Conservation (phyloP, 768 basidiomycete genomes). For the Boletales sp. region DNA sequence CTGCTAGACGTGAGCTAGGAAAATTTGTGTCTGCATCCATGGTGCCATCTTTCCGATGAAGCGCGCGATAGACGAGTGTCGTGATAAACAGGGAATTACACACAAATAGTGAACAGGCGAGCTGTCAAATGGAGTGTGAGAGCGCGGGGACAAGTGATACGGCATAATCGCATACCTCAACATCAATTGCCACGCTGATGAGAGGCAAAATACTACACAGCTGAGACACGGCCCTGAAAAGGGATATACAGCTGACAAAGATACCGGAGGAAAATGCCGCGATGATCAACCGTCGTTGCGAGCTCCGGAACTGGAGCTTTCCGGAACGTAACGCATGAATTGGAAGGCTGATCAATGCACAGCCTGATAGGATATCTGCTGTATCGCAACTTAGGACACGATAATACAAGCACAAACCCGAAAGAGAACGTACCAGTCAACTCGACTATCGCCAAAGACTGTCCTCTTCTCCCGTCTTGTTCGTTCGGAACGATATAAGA, state of each 20-base stretch:
- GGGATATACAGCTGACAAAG: conserved; percentile 1
- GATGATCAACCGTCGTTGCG: conserved; percentile 6
- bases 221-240: conserved; percentile 9
- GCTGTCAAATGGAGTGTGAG: conserved; percentile 8
- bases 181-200: conserved; percentile 7
- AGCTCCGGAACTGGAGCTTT: conserved; percentile 1
- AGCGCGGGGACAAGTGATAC: background rate
- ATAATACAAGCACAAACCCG: background rate
- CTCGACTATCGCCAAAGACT: conserved; percentile 8
- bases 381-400: conserved; percentile 1
- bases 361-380: conserved; percentile 22
- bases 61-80: conserved; percentile 5
- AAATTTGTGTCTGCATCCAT: background rate
- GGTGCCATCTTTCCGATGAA: background rate
- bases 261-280: conserved; percentile 7
- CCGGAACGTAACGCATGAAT: conserved; percentile 4
- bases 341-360: conserved; percentile 8
- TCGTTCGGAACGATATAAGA: background rate
- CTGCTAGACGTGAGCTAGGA: background rate
- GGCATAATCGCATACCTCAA: conserved; percentile 7
- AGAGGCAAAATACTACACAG: background rate
- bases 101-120: conserved; percentile 12
- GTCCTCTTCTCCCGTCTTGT: background rate
- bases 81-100: conserved; percentile 12
- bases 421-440: conserved; percentile 9